Evolutionary conservation across 306 rosid species (phyloP).

Genomic region (Dryas drummondii): DNA sequence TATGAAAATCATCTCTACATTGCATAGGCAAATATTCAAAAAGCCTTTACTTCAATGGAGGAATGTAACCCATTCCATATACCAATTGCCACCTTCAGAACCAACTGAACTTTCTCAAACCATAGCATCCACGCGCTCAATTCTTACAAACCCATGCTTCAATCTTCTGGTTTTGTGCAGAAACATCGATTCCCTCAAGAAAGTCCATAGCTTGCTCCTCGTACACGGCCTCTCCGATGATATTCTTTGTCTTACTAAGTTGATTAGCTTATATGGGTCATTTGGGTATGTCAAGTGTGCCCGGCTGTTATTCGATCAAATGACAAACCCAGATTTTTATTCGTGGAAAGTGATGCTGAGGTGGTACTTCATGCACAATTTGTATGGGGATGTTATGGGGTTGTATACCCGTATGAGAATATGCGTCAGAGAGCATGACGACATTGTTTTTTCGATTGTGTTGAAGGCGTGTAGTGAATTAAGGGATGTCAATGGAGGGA

Average conservation of each 20-base stretch:
- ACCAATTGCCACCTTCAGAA: constrained; percentile 10
- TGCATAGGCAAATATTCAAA: constrained; percentile 5
- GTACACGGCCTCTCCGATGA: constrained; percentile 41
- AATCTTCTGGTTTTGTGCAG: constrained; percentile 44
- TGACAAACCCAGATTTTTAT: constrained; percentile 49
- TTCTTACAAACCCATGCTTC: constrained; percentile 36
- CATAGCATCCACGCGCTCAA: constrained; percentile 23
- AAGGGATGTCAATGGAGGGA: constrained; percentile 43
- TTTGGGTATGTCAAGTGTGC: constrained; percentile 50
- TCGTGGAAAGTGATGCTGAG: constrained; percentile 69
- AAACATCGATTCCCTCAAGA: constrained; percentile 45
- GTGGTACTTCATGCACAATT: constrained; percentile 59
- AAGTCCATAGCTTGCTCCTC: constrained; percentile 53
- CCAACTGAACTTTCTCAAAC: constrained; percentile 22
- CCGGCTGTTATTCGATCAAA: constrained; percentile 58
- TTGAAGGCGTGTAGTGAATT: constrained; percentile 58
- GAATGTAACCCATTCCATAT: constrained; percentile 7
- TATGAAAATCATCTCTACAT: constrained; percentile 17
- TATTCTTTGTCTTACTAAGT: constrained; percentile 40
- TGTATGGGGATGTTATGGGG: constrained; percentile 38
- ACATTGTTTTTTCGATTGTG: constrained; percentile 47
- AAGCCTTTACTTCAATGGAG: constrained; percentile 25
- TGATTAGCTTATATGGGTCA: constrained; percentile 58
- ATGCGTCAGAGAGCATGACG: constrained; percentile 37
- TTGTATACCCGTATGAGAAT: constrained; percentile 41